Evolutionary conservation across 2,329 filamentous ascomycete species (phyloP), one percentile per base, ranked within the genome.

Genomic region (Alternaria brassicae): DNA sequence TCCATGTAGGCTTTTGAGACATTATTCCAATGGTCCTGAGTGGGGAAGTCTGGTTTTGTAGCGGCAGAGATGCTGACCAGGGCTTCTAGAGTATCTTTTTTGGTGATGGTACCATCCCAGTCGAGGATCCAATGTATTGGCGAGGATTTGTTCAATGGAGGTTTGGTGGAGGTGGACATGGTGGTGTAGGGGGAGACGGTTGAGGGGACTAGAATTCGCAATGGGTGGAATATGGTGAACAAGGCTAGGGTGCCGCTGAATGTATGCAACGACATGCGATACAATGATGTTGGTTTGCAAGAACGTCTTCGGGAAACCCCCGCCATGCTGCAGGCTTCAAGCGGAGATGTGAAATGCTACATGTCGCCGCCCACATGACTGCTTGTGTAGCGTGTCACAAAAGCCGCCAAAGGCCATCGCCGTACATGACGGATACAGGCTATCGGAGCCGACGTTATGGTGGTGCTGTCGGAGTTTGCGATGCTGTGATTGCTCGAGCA

Each of bases 61-160:
- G 72, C 63, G n/a, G 69, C 66, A 2, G 77, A 73, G 13, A 83
- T 76, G 30, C 70, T 67, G 39, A 77, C 79, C 9, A 83, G 73
- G 13, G 79, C 55, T n/a, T 77, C 66, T 49, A 83, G 75, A 0
- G 81, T 82, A 62, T 84, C 82, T 21, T 73, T 73, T 39, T 68
- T 64, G 12, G 81, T 83, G 27, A 83, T 66, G 0, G 81, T 83
- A 54, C 81, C 80, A 62, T 84, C 82, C 74, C 78, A 83, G 68
- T 84, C 82, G 13, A 83, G 68, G 7, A 83, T 62, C 65, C 79
- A 73, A 42, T 78, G 74, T 13, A 79, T 66, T 17, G 68, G 65
- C 17, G 52, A 37, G 34, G 10, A 28, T 19, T 42, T 59, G 10
- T 48, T 30, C 10, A 51, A 10, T 15, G 28, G 23, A 15, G 30